Percentiles rank a stretch among this genome's conserved stretches.
Evolutionary conservation across 306 rosid genomes (phyloP).

Genomic region (Lotus japonicus): DNA sequence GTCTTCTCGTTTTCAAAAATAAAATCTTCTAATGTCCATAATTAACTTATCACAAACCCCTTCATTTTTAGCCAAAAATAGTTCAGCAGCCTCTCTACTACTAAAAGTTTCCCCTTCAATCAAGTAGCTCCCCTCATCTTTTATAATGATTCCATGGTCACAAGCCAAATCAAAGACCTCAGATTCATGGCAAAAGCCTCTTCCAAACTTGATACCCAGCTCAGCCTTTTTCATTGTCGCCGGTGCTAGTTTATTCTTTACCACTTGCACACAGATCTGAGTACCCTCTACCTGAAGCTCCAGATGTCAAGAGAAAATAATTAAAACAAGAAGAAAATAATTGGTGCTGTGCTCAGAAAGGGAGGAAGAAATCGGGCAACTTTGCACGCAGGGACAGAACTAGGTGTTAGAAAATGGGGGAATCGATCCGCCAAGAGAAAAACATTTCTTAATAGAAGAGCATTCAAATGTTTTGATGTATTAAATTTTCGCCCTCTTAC

Average conservation of each 20-base stretch:
- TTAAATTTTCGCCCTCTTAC: too few relatives aligned
- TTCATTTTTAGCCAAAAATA: conserved; percentile 37
- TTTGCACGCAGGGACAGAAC: background rate
- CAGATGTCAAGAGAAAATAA: background rate
- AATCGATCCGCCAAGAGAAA: too few relatives aligned
- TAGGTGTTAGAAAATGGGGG: too few relatives aligned
- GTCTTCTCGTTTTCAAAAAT: conserved; percentile 28
- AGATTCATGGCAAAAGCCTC: conserved; percentile 57
- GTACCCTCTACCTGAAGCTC: conserved; percentile 59
- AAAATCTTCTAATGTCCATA: conserved; percentile 37
- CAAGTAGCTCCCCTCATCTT: conserved; percentile 46
- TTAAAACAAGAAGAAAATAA: background rate
- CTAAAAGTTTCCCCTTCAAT: conserved; percentile 43
- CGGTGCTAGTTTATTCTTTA: conserved; percentile 78
- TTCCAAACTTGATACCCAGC: conserved; percentile 64
- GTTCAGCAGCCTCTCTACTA: conserved; percentile 44
- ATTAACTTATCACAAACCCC: conserved; percentile 41
- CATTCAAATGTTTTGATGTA: too few relatives aligned
- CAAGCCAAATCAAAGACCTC: conserved; percentile 77
- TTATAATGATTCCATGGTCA: conserved; percentile 53
- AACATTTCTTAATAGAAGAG: too few relatives aligned
- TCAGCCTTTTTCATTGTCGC: conserved; percentile 55
- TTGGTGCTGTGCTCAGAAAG: background rate
- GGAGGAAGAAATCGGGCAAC: background rate
- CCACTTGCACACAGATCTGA: conserved; percentile 46